Conservation (phyloP, 2,329 filamentous ascomycete species). For the Ophiostoma ulmi region DNA sequence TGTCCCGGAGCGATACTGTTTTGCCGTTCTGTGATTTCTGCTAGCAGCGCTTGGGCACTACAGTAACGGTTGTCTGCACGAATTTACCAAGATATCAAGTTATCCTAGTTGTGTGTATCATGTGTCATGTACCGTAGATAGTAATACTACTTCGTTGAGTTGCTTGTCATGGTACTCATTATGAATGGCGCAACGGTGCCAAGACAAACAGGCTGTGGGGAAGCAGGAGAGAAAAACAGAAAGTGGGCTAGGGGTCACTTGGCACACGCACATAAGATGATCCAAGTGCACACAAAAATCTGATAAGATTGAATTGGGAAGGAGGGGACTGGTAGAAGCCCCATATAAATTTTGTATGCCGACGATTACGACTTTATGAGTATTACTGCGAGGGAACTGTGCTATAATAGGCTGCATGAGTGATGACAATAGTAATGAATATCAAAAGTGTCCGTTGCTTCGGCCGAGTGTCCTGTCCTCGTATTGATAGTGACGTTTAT, state of each 20-base stretch:
- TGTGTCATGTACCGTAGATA: background rate
- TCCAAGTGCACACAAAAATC: background rate
- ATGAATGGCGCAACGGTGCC: background rate
- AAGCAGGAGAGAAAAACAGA: slow-evolving; percentile 6
- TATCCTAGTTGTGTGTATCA: background rate
- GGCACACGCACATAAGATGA: background rate
- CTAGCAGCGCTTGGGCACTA: background rate
- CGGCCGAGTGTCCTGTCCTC: background rate
- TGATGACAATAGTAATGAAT: background rate
- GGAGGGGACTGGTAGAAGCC: background rate
- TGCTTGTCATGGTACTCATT: background rate
- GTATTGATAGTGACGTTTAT: background rate
- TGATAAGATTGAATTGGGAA: slow-evolving; percentile 12
- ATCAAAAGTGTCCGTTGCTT: background rate
- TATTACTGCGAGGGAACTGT: background rate
- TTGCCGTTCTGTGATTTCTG: background rate
- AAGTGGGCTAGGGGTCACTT: background rate
- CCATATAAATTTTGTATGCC: background rate
- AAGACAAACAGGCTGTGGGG: slow-evolving; percentile 1
- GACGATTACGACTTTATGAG: background rate
- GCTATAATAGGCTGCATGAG: background rate
- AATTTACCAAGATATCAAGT: background rate
- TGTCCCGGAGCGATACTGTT: background rate
- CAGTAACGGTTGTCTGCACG: background rate
- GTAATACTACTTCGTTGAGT: background rate